Evolutionary conservation across 257 asterid species (phyloP).

Genomic region (Scutellaria galericulata): DNA sequence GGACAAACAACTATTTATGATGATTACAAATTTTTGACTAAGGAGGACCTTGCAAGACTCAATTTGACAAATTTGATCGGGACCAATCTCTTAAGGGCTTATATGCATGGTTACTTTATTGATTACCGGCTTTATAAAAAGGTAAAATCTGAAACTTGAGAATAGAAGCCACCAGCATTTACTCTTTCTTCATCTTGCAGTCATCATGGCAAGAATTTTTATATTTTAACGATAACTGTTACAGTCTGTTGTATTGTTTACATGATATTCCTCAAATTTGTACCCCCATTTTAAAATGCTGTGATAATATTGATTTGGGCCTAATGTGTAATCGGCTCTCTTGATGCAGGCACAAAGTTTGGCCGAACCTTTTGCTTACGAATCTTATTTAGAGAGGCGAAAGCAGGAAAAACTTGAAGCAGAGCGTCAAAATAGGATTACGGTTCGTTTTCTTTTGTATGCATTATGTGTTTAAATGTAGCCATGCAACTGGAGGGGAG

Average conservation of each 20-base stretch:
- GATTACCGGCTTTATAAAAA: constrained; percentile 81
- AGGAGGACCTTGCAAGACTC: constrained; percentile 79
- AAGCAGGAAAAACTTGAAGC: constrained; percentile 70
- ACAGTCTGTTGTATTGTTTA: not conserved
- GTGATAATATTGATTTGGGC: constrained; percentile 17
- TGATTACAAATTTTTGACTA: constrained; percentile 88
- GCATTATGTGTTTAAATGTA: constrained; percentile 5
- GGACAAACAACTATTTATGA: constrained; percentile 85
- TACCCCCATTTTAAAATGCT: constrained; percentile 7
- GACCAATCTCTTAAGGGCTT: constrained; percentile 82
- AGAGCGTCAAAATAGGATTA: constrained; percentile 70
- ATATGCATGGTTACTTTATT: constrained; percentile 91
- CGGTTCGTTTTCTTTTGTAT: constrained; percentile 56
- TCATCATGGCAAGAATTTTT: not conserved
- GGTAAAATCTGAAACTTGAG: constrained; percentile 49
- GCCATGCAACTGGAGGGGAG: not conserved
- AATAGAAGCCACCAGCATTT: not conserved
- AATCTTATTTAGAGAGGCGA: constrained; percentile 63
- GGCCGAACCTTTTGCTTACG: constrained; percentile 84
- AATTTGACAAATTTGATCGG: constrained; percentile 81
- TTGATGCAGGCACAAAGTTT: constrained; percentile 69
- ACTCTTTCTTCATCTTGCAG: not conserved
- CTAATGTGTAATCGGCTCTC: constrained; percentile 22
- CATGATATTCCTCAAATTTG: not conserved
- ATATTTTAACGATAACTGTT: not conserved